Conservation (phyloP, 805 yeast genomes). For the Myxozyma monticola region DNA sequence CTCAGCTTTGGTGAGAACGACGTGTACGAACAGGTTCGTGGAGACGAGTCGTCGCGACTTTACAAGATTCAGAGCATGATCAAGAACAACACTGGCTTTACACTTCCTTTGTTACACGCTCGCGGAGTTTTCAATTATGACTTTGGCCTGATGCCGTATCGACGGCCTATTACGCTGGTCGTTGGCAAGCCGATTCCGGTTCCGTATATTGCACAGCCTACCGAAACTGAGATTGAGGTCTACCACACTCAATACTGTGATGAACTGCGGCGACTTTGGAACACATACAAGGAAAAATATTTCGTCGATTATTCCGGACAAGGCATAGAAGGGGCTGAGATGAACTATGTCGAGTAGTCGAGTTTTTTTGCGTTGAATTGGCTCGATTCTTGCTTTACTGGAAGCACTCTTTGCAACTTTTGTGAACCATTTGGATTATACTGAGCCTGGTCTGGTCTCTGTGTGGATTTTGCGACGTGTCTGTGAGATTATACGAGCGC, state of each 20-base stretch:
- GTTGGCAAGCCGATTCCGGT: slow-evolving; percentile 46
- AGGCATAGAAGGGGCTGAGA: slow-evolving; percentile 20
- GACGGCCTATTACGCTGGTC: slow-evolving; percentile 73
- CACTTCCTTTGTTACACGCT: slow-evolving; percentile 88
- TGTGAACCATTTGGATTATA: too few relatives aligned
- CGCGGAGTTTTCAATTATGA: slow-evolving; percentile 91
- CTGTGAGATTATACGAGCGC: too few relatives aligned
- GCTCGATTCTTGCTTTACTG: too few relatives aligned
- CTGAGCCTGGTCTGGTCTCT: too few relatives aligned
- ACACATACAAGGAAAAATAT: slow-evolving; percentile 60
- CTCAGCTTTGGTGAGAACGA: slow-evolving; percentile 88
- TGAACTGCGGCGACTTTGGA: slow-evolving; percentile 62
- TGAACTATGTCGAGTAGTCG: slow-evolving; percentile 29
- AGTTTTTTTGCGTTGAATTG: not conserved
- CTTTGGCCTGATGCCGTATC: slow-evolving; percentile 84
- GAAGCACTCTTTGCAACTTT: too few relatives aligned
- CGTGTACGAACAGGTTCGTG: slow-evolving; percentile 53
- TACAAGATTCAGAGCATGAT: slow-evolving; percentile 68
- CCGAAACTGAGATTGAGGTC: slow-evolving; percentile 55
- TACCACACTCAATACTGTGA: slow-evolving; percentile 72
- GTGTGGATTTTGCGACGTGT: too few relatives aligned
- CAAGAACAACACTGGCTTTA: slow-evolving; percentile 72
- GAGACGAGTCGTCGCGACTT: slow-evolving; percentile 48
- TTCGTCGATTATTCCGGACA: slow-evolving; percentile 21
- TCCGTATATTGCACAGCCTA: slow-evolving; percentile 50